Base-by-base conservation (phyloP, 306 rosid genomes). In the Sophora flavescens region DNA sequence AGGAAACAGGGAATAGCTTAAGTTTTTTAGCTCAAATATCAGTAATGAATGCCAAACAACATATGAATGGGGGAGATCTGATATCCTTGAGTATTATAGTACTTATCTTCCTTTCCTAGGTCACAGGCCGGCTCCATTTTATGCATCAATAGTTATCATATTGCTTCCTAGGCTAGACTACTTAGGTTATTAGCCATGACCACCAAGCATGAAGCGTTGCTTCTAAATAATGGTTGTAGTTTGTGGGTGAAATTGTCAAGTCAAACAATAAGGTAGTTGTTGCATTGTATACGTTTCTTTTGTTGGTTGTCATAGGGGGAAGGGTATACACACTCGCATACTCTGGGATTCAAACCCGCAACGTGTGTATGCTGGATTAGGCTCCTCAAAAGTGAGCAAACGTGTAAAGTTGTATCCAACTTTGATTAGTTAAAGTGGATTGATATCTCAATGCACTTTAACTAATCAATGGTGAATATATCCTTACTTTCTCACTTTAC, bases 231-330 rank as follows among this genome's bases (percentile, higher is more conserved):
- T 62, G 68, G 38, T 35, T 62, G 68, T 47, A 6, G 8, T 9
- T 64, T 16, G 47, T 42, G 70, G 50, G 50, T 41, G 3, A 17
- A n/a, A 39, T 41, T 64, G 6, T 64, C 52, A 17, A 39, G 52
- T 36, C 36, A 64, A 5, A 65, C 17, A 65, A 9, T 11, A 42
- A 65, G 22, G 18, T 11, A 64, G 32, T 70, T 52, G 42, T 32
- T 51, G 30, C 50, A 33, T 52, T 33, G 1, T 32, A 2, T 53
- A 5, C 15, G 11, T 70, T 8, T 54, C 10, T 22, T 36, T 22
- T 12, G 3, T 52, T 70, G 51, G 73, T 45, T 47, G 13, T 47
- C 18, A 45, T 83, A 3, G 12, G 30, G 57, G 28, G 10, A 68
- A 10, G 57, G 36, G 53, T 45, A 59, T 22, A 33, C 3, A 58